Evolutionary conservation across 345 rosid species (phyloP), one percentile per base, ranked within the genome.

Genomic region (Populus simonii): DNA sequence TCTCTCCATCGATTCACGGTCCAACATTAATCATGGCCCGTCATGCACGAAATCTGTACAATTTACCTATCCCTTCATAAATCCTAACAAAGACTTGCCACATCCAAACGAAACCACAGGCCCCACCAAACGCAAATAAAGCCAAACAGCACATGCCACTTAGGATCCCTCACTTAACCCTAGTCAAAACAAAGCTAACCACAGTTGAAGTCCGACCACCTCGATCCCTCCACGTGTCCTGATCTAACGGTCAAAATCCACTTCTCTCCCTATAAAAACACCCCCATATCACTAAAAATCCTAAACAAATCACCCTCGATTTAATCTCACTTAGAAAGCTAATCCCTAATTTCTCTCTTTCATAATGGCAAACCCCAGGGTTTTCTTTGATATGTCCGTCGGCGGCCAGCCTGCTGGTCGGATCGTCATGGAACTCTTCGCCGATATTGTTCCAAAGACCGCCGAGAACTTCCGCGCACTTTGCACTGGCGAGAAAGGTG

Each of bases 171-270:
- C 0, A 7, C 66, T 47, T 80, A 86, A 89, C 91, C 86, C 78
- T 31, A 59, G 89, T 88, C 27, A 73, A 63, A 5, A 0, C 15
- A n/a, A 72, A 79, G 85, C 68, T 66, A 84, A 87, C 82, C 75
- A 55, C 53, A 49, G 89, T 76, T 82, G 51, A 9, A 0, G 10
- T 22, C 35, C 3, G 62, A 38, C 29, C 25, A 8, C 7, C 35
- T 6, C 1, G 87, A 88, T 89, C 20, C 2, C 1, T 38, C 77
- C 96, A 89, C 97, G 87, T 88, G 88, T 83, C 35, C 0, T 0
- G 0, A 49, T 23, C 80, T 76, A 61, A 71, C 84, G 84, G 72
- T 47, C 51, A 31, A 38, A 72, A 81, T 79, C 41, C 8, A 27
- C 39, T 72, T 71, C 83, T 0, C 25, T 20, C 45, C 47, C 85